A percentile compares a stretch with the other conserved stretches of the same genome.
Evolutionary conservation across 1,284 basidiomycete genomes (phyloP).

Genomic region (Dichomitus squalens): DNA sequence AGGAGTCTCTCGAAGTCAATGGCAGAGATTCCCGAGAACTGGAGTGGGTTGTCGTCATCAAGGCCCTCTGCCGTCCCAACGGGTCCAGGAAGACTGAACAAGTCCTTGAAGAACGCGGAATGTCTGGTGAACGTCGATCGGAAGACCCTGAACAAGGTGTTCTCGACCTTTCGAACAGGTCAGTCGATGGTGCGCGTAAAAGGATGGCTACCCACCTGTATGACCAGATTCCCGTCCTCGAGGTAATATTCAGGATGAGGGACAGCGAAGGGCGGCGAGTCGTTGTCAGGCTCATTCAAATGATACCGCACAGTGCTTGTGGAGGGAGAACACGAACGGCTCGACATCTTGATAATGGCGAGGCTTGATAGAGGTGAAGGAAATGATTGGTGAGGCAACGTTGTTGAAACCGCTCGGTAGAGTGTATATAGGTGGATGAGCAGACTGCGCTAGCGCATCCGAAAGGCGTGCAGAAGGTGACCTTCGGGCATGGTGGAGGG

Average conservation of each 20-base stretch:
- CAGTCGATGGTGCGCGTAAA: not conserved
- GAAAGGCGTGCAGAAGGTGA: not conserved
- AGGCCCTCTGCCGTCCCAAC: constrained; percentile 21
- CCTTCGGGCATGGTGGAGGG: not conserved
- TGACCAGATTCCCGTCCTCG: constrained; percentile 33
- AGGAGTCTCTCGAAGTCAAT: constrained; percentile 36
- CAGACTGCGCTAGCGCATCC: not conserved
- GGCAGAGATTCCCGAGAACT: constrained; percentile 28
- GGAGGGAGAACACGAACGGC: not conserved
- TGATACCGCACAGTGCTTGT: not conserved
- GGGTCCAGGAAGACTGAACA: constrained; percentile 27
- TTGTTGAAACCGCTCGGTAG: too few relatives aligned
- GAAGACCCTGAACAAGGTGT: constrained; percentile 33
- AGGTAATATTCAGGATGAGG: constrained; percentile 31
- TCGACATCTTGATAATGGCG: constrained; percentile 5
- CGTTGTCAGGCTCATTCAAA: not conserved
- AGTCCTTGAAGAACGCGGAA: constrained; percentile 29
- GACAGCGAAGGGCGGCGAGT: constrained; percentile 1
- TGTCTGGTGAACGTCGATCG: constrained; percentile 32
- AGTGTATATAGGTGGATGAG: not conserved
- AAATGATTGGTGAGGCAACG: not conserved
- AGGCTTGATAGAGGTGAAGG: not conserved
- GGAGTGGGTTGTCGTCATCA: constrained; percentile 29
- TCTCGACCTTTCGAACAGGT: constrained; percentile 31
- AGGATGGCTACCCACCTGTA: constrained; percentile 25